A percentile compares a stretch with the other conserved stretches of the same genome.
Conservation (phyloP, 345 rosid species). For the Erodium maritimum region DNA sequence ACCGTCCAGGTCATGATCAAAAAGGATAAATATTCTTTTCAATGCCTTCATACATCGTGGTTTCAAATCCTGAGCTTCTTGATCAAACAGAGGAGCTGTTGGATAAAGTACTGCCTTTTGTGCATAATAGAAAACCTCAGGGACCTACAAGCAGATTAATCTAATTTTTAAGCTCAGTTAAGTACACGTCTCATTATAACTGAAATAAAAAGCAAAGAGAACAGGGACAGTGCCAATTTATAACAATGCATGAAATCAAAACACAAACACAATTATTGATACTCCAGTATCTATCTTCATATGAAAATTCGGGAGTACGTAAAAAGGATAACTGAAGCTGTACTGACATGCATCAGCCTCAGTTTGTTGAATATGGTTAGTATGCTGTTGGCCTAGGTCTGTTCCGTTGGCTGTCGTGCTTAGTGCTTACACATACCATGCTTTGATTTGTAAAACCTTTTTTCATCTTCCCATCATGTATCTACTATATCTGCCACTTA, state of each 20-base stretch:
- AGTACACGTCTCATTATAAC: neutral
- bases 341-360: neutral
- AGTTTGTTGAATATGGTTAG: neutral
- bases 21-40: constrained; percentile 60
- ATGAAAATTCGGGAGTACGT: too few species aligned
- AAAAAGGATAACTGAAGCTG: too few species aligned
- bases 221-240: too few species aligned
- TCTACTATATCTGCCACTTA: neutral
- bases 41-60: constrained; percentile 69
- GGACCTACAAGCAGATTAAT: constrained; percentile 35
- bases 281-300: too few species aligned
- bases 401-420: neutral
- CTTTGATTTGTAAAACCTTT: neutral
- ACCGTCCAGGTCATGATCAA: constrained; percentile 72
- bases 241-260: too few species aligned
- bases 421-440: neutral
- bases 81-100: constrained; percentile 68
- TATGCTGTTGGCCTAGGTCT: neutral
- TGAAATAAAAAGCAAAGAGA: neutral
- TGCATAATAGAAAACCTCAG: constrained; percentile 77
- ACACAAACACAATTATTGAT: too few species aligned
- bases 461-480: neutral
- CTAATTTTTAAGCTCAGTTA: neutral
- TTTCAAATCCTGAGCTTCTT: constrained; percentile 51
- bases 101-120: constrained; percentile 82